These are phyloP conservation scores for Pseudopithomyces chartarum DNA, from an alignment of 2,329 filamentous ascomycete species.

Conservation along the genomic window DNA sequence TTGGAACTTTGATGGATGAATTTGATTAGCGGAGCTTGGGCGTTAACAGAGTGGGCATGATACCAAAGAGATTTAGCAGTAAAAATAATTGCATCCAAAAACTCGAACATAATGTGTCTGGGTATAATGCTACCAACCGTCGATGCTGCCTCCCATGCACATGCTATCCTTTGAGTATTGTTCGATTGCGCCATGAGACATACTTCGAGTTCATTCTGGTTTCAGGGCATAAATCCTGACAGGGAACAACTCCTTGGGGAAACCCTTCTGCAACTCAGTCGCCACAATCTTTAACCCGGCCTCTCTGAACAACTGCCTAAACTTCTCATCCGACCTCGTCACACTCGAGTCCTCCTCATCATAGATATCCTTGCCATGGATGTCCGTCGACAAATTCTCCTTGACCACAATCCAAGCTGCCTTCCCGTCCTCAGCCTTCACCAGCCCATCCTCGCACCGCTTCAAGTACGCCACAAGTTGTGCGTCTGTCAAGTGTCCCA, in stretches of 20 bases:
- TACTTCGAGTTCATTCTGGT: slow-evolving; percentile 45
- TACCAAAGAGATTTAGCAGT: background rate
- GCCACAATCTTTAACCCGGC: slow-evolving; percentile 66
- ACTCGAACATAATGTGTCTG: background rate
- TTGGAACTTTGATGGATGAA: background rate
- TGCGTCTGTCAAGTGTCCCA: slow-evolving; percentile 77
- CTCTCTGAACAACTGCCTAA: slow-evolving; percentile 68
- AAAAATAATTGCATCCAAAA: background rate
- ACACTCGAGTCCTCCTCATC: slow-evolving; percentile 79
- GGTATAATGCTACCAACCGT: slow-evolving; percentile 2
- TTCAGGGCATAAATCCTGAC: slow-evolving; percentile 80
- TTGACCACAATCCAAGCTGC: slow-evolving; percentile 69
- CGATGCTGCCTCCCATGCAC: background rate
- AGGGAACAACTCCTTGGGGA: slow-evolving; percentile 71
- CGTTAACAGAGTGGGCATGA: slow-evolving; percentile 4
- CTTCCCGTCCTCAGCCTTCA: slow-evolving; percentile 42
- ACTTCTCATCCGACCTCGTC: slow-evolving; percentile 76
- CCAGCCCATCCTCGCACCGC: slow-evolving; percentile 61
- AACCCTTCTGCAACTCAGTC: slow-evolving; percentile 57
- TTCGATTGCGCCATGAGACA: background rate
- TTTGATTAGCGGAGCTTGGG: background rate
- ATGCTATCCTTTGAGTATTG: background rate
- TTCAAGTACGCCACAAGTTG: slow-evolving; percentile 72
- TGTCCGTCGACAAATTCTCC: slow-evolving; percentile 72
- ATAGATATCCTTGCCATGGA: slow-evolving; percentile 66